Conservation (phyloP, 192 early-diverging fungal genomes). For the Umbelopsis vinacea region DNA sequence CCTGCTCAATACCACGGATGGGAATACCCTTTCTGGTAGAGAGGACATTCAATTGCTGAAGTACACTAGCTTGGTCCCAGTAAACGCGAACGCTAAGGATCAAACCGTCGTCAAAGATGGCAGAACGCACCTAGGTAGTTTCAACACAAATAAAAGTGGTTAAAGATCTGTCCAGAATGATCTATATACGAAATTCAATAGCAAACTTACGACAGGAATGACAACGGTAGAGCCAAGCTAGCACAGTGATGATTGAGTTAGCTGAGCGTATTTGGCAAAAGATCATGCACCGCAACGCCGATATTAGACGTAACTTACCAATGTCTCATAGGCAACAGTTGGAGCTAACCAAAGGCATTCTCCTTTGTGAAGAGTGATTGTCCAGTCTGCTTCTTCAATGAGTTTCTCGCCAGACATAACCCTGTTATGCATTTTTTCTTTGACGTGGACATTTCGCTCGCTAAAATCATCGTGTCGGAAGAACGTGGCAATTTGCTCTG, state of each 20-base stretch:
- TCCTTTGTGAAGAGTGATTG: conserved; percentile 28
- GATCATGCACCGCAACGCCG: background rate
- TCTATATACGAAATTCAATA: background rate
- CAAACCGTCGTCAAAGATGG: conserved; percentile 27
- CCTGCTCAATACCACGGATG: conserved; percentile 35
- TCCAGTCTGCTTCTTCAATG: conserved; percentile 44
- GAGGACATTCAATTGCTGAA: conserved; percentile 35
- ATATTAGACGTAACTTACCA: conserved; percentile 29
- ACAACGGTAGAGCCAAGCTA: conserved; percentile 28
- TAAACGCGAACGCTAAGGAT: conserved; percentile 30
- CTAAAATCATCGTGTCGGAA: conserved; percentile 27
- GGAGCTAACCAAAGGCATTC: conserved; percentile 38
- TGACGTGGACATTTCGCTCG: conserved; percentile 21
- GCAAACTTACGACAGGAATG: conserved; percentile 31
- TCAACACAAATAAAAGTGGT: background rate
- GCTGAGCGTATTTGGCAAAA: background rate
- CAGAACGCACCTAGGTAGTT: conserved; percentile 33
- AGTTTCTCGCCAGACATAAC: conserved; percentile 24
- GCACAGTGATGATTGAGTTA: background rate
- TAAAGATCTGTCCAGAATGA: background rate
- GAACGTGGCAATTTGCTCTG: conserved; percentile 39
- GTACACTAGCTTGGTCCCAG: conserved; percentile 45
- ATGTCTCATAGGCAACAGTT: conserved; percentile 17
- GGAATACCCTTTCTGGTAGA: conserved; percentile 28
- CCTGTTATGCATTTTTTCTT: conserved; percentile 33